A percentile compares a stretch with the other conserved stretches of the same genome.
Conservation (phyloP, 148 eudicot species). For the Polygonum maritimum region DNA sequence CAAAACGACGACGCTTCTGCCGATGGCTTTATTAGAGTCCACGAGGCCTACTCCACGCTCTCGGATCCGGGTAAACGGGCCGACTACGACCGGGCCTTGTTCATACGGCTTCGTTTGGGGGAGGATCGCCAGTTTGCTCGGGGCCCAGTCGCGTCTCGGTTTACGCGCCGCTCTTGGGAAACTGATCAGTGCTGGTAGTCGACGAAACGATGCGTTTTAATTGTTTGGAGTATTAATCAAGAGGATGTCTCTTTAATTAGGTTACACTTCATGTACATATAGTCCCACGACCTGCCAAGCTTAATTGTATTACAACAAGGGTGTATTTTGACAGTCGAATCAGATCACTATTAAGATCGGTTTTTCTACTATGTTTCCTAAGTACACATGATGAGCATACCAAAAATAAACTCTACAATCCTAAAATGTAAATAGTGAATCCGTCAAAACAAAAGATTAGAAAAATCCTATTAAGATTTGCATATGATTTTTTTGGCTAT, state of each 20-base stretch:
- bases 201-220: background rate
- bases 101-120: conserved; percentile 11
- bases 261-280: background rate
- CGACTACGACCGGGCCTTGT: conserved; percentile 39
- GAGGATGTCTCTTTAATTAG: background rate
- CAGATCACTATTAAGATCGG: too few species aligned
- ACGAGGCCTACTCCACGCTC: conserved; percentile 52
- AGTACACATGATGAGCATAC: too few species aligned
- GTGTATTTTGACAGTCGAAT: too few species aligned
- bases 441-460: too few species aligned
- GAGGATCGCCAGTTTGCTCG: background rate
- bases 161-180: conserved; percentile 40
- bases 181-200: conserved; percentile 66
- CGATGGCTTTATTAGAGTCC: conserved; percentile 41
- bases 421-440: too few species aligned
- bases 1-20: conserved; percentile 15
- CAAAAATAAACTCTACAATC: too few species aligned
- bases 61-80: conserved; percentile 65
- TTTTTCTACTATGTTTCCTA: too few species aligned
- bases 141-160: conserved; percentile 12
- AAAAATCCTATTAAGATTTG: too few species aligned
- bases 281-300: background rate
- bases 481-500: too few species aligned
- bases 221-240: too few species aligned
- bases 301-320: too few species aligned